These are phyloP conservation scores for Austroboletus eburneus DNA, from an alignment of 768 basidiomycete genomes.

Conservation along the genomic window DNA sequence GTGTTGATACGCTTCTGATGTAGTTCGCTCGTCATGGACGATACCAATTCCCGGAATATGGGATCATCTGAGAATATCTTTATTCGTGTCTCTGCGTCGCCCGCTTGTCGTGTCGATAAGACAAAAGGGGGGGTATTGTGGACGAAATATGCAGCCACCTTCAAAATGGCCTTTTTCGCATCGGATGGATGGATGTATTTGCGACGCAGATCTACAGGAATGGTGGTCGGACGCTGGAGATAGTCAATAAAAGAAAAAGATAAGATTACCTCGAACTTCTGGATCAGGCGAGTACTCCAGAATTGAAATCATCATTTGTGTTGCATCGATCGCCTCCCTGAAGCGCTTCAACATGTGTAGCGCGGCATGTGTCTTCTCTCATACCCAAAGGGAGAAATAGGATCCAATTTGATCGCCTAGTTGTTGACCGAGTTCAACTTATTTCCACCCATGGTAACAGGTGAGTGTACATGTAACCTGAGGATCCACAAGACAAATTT, in stretches of 20 bases:
- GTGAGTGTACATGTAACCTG: too few species aligned
- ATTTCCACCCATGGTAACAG: constrained; percentile 81
- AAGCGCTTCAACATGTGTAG: too few species aligned
- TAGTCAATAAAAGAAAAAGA: neutral
- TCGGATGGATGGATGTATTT: constrained; percentile 11
- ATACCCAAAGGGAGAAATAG: constrained; percentile 14
- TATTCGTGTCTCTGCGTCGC: constrained; percentile 13
- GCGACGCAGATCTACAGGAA: constrained; percentile 4
- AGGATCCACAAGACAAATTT: too few species aligned
- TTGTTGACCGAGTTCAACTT: too few species aligned
- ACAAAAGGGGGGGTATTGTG: constrained; percentile 14
- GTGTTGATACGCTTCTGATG: constrained; percentile 4
- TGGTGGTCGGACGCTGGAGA: neutral
- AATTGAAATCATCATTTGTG: constrained; percentile 5
- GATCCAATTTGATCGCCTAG: constrained; percentile 9
- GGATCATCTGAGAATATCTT: constrained; percentile 11
- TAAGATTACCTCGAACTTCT: constrained; percentile 11
- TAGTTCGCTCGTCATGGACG: too few species aligned
- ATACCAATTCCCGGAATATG: constrained; percentile 10
- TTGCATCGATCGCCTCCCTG: too few species aligned
- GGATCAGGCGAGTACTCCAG: constrained; percentile 10
- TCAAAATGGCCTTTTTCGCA: too few species aligned
- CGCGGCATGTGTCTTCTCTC: constrained; percentile 11
- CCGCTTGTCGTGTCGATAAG: constrained; percentile 20
- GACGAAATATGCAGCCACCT: too few species aligned